These are phyloP conservation scores for Clarireedia homoeocarpa DNA, from an alignment of 2,329 filamentous ascomycete genomes.

Conservation along the genomic window DNA sequence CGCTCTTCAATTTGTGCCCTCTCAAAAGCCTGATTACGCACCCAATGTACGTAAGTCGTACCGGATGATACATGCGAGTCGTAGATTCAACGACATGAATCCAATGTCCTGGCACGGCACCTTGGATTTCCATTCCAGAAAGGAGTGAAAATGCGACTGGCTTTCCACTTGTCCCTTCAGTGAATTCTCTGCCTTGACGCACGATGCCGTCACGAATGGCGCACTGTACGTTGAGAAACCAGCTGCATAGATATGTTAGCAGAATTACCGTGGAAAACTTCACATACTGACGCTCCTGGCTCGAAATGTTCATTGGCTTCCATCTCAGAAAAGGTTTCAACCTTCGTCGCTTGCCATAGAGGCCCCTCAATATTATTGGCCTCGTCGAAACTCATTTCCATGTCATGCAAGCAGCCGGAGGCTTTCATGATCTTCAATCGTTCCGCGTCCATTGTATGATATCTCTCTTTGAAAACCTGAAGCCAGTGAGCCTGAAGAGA, in stretches of 20 bases:
- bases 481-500: slow-evolving; percentile 18
- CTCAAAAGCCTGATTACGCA: slow-evolving; percentile 44
- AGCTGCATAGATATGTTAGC: slow-evolving; percentile 34
- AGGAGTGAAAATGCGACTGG: slow-evolving; percentile 43
- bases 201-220: slow-evolving; percentile 49
- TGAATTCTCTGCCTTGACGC: slow-evolving; percentile 37
- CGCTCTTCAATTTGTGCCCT: slow-evolving; percentile 42
- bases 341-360: slow-evolving; percentile 13
- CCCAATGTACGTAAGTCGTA: slow-evolving; percentile 42
- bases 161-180: slow-evolving; percentile 37
- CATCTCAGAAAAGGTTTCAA: neutral
- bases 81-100: slow-evolving; percentile 40
- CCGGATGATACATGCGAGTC: slow-evolving; percentile 39
- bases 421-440: slow-evolving; percentile 15
- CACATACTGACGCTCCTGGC: slow-evolving; percentile 39
- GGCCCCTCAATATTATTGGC: neutral
- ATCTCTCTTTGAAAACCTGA: slow-evolving; percentile 12
- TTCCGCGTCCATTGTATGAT: slow-evolving; percentile 15
- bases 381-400: slow-evolving; percentile 8
- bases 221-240: slow-evolving; percentile 51
- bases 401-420: slow-evolving; percentile 11
- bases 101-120: slow-evolving; percentile 29
- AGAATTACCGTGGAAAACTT: slow-evolving; percentile 11
- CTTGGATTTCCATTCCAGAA: slow-evolving; percentile 41
- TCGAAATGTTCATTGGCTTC: slow-evolving; percentile 34